Evolutionary conservation across 2,329 filamentous ascomycete genomes (phyloP), one percentile per base, ranked within the genome.

Genomic region (Didymella pomorum): DNA sequence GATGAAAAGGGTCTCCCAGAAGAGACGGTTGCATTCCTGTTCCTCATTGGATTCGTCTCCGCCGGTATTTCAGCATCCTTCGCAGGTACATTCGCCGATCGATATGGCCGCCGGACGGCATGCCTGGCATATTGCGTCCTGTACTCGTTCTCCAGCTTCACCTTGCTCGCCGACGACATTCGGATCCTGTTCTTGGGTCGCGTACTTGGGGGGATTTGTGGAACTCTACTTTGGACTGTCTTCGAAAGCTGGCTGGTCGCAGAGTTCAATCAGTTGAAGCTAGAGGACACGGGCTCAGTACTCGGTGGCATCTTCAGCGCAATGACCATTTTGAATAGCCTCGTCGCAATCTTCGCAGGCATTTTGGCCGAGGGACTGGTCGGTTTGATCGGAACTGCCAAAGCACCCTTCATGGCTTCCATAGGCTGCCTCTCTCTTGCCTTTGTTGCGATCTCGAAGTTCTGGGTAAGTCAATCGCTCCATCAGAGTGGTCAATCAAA

Each of bases 221-320:
- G 84, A 31, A 86, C 83, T 25, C 71, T 87, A 39, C 77, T 87
- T 28, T 87, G 84, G 76, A 85, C 80, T 42, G 83, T 81, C 5
- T 87, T 87, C 62, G 85, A 88, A 70, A 84, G 82, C 64, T 88
- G 85, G 85, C 84, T 87, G 78, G 81, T 87, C 26, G 80, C 83
- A 45, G 84, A 87, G 65, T 87, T 81, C 65, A 81, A 84, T 47
- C 74, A 77, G 41, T 73, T 80, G 41, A 78, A 77, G 12, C 62
- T 84, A 8, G 77, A 79, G 26, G 72, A 80, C n/a, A 72, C 72
- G 14, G 31, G 21, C 35, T 71, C 76, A 8, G 79, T 79, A 39
- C 76, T 88, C 28, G 80, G 81, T 52, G 73, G 76, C 28, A 79
- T 87, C 21, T 86, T 85, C 68, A 83, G 71, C 58, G 82, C 85